Evolutionary conservation across 495 filamentous ascomycete genomes (phyloP), one percentile per base, ranked within the genome.

Genomic region (Penicillium simplicissimum): DNA sequence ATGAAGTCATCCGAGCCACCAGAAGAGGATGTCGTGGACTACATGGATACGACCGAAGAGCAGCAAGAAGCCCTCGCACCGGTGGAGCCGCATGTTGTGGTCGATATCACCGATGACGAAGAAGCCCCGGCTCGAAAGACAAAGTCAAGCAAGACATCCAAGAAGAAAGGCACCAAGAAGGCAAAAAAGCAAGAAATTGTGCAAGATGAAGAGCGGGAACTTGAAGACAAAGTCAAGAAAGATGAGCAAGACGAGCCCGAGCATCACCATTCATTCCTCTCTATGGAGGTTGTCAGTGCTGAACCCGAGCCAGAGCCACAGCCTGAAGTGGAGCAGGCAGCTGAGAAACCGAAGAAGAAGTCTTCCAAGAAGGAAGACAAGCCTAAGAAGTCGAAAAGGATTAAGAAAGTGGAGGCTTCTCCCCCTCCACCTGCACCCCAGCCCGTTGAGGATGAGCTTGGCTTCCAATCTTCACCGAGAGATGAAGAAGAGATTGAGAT

Each of bases 301-400:
- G 40, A 68, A 42, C 31, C 52, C 4, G 58, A 63, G 36, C 11
- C 45, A 51, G 34, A 28, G 43, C 52, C 54, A 17, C 57, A 81
- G 58, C 67, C 72, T 7, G 74, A 76, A 61, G 61, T 62, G 28
- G 74, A 77, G 55, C 54, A 76, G 58, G 54, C 64, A 0, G 60
- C 52, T 17, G 66, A 63, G 53, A 73, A 78, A 47, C 57, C 62
- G 17, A 67, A 68, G 31, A 79, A 73, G 58, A 71, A 73, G 51
- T 55, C 60, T 6, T 62, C 59, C 21, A 72, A 70, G 70, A 76
- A 83, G 73, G 72, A 69, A 67, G 77, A 74, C 25, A 72, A 77
- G 37, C 72, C 77, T 10, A 85, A 82, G 51, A 83, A 81, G 54
- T 71, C 74, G 28, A 86, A 83, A 66, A 85, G 85, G 66, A 61